Base-by-base conservation (phyloP, 345 rosid genomes). In the Geranium brycei region DNA sequence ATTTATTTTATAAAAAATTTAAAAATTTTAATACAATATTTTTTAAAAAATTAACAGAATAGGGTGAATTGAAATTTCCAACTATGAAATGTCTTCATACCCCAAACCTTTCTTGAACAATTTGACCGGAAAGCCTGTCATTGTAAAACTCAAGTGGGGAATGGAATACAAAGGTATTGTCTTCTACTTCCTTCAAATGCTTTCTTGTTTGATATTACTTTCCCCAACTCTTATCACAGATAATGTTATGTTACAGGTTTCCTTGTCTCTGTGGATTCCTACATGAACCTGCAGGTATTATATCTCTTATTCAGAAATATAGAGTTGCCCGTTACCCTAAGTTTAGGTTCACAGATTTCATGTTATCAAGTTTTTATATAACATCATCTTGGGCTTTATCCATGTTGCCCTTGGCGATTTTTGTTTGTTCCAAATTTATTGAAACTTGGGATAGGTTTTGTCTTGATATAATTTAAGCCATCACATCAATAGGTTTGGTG, bases 81-180 rank as follows among this genome's bases (percentile, higher is more conserved):
- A n/a, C n/a, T n/a, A n/a, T n/a, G n/a, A n/a, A n/a, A n/a, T n/a
- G n/a, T n/a, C n/a, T n/a, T n/a, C n/a, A n/a, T n/a, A 89, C 72
- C 91, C 91, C 1, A 89, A 89, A 65, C 96, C 91, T 0, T 89
- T 89, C 81, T 77, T 89, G 89, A 89, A 89, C 89, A 89, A 87
- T 62, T 68, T 89, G 79, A 89, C 95, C 51, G 91, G 96, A 6
- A 87, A 89, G 71, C 85, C 86, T 7, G 96, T 89, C 41, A 85
- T 87, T 28, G 95, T 89, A 17, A 87, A 89, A 77, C 89, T 89
- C 14, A 89, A 89, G 69, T 89, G 95, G 96, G 95, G 96, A 72
- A 89, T 89, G 96, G 96, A 87, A 66, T 89, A 89, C 82, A 89
- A 83, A 83, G 96, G 93, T 81, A 28, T 31, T 4, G 0, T 38